Evolutionary conservation across 768 basidiomycete species (phyloP).

Genomic region (Boletales sp.): DNA sequence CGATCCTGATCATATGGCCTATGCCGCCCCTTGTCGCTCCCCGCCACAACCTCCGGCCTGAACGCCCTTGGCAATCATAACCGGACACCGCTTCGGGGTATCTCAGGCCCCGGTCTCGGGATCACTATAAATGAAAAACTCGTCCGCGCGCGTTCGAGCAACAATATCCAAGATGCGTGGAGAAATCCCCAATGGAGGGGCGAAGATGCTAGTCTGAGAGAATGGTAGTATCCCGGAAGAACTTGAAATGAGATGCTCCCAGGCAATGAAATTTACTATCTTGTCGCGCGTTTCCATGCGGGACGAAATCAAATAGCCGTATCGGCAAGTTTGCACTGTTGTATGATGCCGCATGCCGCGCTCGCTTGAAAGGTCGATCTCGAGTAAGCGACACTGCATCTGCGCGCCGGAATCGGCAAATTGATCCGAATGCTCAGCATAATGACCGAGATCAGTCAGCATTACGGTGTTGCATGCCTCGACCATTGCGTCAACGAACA

Average conservation of each 20-base stretch:
- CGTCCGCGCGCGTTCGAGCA: conserved; percentile 34
- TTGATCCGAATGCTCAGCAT: too few species aligned
- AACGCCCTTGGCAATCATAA: not conserved
- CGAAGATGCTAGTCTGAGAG: conserved; percentile 49
- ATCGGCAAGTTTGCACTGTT: not conserved
- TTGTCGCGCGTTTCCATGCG: not conserved
- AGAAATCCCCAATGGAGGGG: conserved; percentile 49
- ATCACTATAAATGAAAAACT: conserved; percentile 58
- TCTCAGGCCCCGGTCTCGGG: conserved; percentile 53
- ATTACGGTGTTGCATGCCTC: not conserved
- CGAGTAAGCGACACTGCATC: not conserved
- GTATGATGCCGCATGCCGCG: not conserved
- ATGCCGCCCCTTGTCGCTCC: not conserved
- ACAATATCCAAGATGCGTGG: conserved; percentile 16
- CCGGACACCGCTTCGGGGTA: conserved; percentile 4
- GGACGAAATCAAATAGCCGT: not conserved
- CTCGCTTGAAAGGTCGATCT: not conserved
- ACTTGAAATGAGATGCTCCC: not conserved
- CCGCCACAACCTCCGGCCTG: not conserved
- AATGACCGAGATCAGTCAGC: not conserved
- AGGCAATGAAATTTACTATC: not conserved
- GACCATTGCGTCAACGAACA: not conserved
- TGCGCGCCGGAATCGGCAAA: too few species aligned
- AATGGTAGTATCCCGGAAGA: conserved; percentile 38
- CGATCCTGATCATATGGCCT: too few species aligned